phyloP scores from a whole-genome alignment of 805 yeast genomes.

The Teunomyces cretensis region DNA sequence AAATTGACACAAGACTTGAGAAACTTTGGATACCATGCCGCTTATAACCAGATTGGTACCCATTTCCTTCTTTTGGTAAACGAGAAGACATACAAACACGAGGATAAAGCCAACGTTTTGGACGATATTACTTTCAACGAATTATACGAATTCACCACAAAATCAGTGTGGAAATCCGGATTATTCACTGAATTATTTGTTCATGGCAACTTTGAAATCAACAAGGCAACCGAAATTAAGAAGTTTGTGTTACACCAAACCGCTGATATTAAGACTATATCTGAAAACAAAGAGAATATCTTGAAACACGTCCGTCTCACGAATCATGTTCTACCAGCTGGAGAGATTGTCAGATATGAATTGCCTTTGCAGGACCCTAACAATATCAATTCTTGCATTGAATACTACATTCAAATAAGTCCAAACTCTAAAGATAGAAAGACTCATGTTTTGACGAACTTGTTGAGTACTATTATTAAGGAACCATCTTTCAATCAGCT shows the following conservation, averaged over 20 bases:
- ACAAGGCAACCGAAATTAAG: conserved; percentile 53
- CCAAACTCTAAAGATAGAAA: conserved; percentile 20
- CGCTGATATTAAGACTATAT: conserved; percentile 5
- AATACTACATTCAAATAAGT: conserved; percentile 71
- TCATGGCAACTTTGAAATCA: conserved; percentile 65
- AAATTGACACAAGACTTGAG: conserved; percentile 59
- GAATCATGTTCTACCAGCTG: conserved; percentile 42
- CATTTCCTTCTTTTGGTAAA: conserved; percentile 64
- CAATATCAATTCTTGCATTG: conserved; percentile 83
- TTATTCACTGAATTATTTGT: conserved; percentile 69
- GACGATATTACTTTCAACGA: conserved; percentile 46
- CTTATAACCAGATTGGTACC: conserved; percentile 74
- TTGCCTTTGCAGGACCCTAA: conserved; percentile 56
- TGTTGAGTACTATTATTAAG: conserved; percentile 68
- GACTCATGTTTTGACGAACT: conserved; percentile 52
- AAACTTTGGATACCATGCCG: conserved; percentile 71
- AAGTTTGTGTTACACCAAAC: conserved; percentile 30
- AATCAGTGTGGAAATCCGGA: conserved; percentile 49
- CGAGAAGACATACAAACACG: conserved; percentile 66
- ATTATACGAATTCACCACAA: conserved; percentile 48
- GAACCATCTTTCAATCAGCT: conserved; percentile 90
- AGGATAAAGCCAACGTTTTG: conserved; percentile 56
- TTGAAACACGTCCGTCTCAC: conserved; percentile 22
- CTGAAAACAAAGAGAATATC: conserved; percentile 33
- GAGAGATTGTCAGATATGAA: conserved; percentile 46